Evolutionary conservation across 164 flowering plant genomes (phyloP), one percentile per base, ranked within the genome.

Genomic region (Santalum album): DNA sequence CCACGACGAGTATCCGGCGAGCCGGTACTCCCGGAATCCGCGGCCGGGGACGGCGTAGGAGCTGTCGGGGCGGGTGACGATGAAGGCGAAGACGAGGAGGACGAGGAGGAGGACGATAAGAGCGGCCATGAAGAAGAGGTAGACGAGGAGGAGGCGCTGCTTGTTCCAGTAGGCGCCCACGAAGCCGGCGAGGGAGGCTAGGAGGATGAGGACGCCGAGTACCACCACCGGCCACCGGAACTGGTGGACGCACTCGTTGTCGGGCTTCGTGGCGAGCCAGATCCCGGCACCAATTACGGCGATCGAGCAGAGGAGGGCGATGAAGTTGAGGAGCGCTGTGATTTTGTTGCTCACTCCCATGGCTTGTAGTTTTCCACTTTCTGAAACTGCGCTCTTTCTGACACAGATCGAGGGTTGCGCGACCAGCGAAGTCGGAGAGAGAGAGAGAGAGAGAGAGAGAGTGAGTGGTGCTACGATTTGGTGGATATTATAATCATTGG

Each of bases 261-360:
- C 96, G 7, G 85, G 79, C 61, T 81, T 76, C 25, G 84, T 77
- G 11, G 97, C 84, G 0, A 89, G 82, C 96, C 96, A 92, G 18
- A 82, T 67, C 34, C 99, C 99, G 21, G 90, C 55, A 26, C 74
- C 80, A 55, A 83, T 84, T 16, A 92, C 71, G 49, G 95, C 86
- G 56, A 92, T 66, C 20, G 99, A 83, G 61, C 82, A 74, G 29
- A 92, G 81, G 34, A 89, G 43, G 25, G 99, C 91, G 20, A 86
- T 55, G 76, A 89, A 80, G 73, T 87, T 89, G 9, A 92, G 78
- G 16, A 70, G 16, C 16, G 95, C 80, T 4, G 82, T 78, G 36
- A 89, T 57, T 70, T 79, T 88, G 80, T 88, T 88, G 80, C 91
- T 77, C 22, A 80, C 64, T 45, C 71, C 90, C 98, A 90, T 90